Conservation (phyloP, 2,329 filamentous ascomycete genomes). For the Talaromyces verruculosus region DNA sequence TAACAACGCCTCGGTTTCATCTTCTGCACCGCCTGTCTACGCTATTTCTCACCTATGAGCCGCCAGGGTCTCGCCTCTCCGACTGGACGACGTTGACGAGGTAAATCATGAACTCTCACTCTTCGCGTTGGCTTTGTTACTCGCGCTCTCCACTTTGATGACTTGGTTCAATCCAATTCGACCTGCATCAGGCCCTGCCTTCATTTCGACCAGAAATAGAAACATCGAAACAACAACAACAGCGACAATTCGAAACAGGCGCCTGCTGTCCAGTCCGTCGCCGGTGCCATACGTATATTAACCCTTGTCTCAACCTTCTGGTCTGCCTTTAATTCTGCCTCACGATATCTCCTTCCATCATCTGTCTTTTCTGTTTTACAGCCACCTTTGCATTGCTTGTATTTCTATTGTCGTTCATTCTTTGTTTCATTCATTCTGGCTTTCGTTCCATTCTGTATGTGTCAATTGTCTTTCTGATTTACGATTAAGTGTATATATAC, state of each 20-base stretch:
- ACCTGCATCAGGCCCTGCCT: slow-evolving; percentile 1
- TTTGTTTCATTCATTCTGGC: not conserved
- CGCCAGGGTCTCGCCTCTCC: not conserved
- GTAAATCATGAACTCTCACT: slow-evolving; percentile 1
- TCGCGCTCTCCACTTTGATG: slow-evolving; percentile 4
- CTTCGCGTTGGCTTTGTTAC: not conserved
- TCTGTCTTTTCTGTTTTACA: slow-evolving; percentile 9
- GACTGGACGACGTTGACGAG: slow-evolving; percentile 2
- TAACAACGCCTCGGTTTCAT: slow-evolving; percentile 15
- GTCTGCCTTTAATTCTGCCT: slow-evolving; percentile 17
- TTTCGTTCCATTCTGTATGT: not conserved
- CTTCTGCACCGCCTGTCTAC: not conserved
- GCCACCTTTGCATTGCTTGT: slow-evolving; percentile 14
- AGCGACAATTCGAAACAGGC: slow-evolving; percentile 20
- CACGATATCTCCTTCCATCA: not conserved
- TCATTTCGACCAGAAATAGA: slow-evolving; percentile 20
- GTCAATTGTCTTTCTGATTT: not conserved
- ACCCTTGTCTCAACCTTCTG: not conserved
- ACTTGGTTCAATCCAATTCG: slow-evolving; percentile 12
- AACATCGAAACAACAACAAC: slow-evolving; percentile 19
- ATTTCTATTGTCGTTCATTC: slow-evolving; percentile 20
- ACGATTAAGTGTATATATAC: slow-evolving; percentile 8
- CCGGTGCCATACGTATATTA: slow-evolving; percentile 12
- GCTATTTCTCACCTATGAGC: slow-evolving; percentile 9
- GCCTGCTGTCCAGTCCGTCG: slow-evolving; percentile 1